Percentiles rank a stretch among this genome's conserved stretches.
Conservation (phyloP, 768 basidiomycete species). For the Gymnopilus dilepis region DNA sequence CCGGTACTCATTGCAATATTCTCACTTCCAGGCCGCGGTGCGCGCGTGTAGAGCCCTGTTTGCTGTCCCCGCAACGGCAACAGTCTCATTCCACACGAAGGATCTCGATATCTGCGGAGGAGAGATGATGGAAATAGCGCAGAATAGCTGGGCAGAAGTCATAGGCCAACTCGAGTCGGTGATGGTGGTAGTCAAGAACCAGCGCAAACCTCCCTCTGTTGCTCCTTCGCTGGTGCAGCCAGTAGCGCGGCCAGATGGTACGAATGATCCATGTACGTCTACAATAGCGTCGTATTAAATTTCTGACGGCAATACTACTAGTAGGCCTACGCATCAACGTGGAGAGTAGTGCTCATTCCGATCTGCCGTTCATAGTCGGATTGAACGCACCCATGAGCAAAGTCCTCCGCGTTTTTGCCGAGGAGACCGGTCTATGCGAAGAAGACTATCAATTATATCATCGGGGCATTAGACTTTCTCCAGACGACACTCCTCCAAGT, state of each 20-base stretch:
- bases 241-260: too few relatives aligned
- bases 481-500: not conserved
- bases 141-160: conserved; percentile 7
- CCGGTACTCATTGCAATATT: not conserved
- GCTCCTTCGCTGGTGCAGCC: not conserved
- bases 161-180: not conserved
- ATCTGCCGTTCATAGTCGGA: too few relatives aligned
- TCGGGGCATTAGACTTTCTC: not conserved
- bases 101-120: conserved; percentile 16
- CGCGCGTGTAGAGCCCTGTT: conserved; percentile 7
- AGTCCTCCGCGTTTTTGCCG: not conserved
- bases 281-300: too few relatives aligned
- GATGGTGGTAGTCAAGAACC: not conserved
- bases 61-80: not conserved
- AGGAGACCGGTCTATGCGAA: not conserved
- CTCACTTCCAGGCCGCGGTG: not conserved
- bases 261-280: too few relatives aligned
- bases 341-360: too few relatives aligned
- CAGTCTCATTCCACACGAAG: conserved; percentile 9
- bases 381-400: not conserved
- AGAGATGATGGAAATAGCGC: conserved; percentile 6
- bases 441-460: not conserved
- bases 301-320: too few relatives aligned
- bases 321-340: too few relatives aligned
- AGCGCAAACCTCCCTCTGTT: not conserved